These are phyloP conservation scores for Myxozyma kluyveri DNA, from an alignment of 805 yeast genomes.

Conservation along the genomic window DNA sequence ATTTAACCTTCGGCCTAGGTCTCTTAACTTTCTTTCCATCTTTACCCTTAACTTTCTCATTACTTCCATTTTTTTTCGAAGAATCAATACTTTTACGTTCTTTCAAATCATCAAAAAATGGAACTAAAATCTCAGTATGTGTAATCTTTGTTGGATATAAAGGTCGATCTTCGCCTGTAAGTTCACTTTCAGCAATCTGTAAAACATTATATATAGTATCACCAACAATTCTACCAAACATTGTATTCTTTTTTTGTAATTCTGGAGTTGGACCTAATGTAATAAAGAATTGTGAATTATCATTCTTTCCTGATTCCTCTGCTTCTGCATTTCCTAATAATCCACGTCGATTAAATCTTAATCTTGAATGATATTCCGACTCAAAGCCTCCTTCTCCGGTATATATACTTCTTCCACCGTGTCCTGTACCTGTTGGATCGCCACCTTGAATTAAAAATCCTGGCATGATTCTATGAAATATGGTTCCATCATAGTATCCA, in stretches of 20 bases:
- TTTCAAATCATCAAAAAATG: constrained; percentile 49
- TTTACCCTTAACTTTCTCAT: constrained; percentile 1
- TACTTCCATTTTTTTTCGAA: too few species aligned
- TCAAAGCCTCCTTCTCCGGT: constrained; percentile 31
- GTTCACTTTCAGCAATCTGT: constrained; percentile 50
- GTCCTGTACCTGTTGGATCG: constrained; percentile 39
- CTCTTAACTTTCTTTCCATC: constrained; percentile 11
- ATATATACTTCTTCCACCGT: constrained; percentile 36
- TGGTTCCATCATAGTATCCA: constrained; percentile 43
- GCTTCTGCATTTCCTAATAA: constrained; percentile 50
- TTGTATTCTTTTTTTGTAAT: constrained; percentile 44
- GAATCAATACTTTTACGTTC: too few species aligned
- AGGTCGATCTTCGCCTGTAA: constrained; percentile 45
- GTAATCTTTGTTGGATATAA: constrained; percentile 51
- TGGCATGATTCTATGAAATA: constrained; percentile 44
- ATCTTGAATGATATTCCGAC: constrained; percentile 52
- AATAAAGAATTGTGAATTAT: constrained; percentile 47
- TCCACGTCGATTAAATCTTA: constrained; percentile 54
- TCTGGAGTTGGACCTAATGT: constrained; percentile 50
- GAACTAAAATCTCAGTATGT: constrained; percentile 44
- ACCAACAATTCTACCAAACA: constrained; percentile 60
- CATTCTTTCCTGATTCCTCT: constrained; percentile 32
- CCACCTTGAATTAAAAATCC: constrained; percentile 43
- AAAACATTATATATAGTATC: constrained; percentile 54
- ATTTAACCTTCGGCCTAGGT: constrained; percentile 40